Conservation (phyloP, 1,139 yeast species). For the Pichia inconspicua region DNA sequence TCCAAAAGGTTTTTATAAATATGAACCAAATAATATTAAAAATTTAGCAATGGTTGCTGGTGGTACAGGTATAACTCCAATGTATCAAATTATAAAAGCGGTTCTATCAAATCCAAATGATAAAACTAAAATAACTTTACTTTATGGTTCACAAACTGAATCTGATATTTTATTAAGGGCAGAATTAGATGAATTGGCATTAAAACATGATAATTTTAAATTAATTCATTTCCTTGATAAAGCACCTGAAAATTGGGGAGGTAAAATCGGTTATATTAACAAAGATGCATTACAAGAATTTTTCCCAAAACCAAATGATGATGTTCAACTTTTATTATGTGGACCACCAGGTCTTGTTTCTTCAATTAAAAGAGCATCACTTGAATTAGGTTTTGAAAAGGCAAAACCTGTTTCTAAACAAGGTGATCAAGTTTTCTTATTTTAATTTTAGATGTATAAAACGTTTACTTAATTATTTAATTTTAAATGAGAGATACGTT, state of each 20-base stretch:
- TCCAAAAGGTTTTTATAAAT: slow-evolving; percentile 88
- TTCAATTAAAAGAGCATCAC: slow-evolving; percentile 75
- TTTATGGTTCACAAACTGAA: slow-evolving; percentile 73
- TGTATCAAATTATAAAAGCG: slow-evolving; percentile 75
- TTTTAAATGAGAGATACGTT: slow-evolving; percentile 29
- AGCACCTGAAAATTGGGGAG: slow-evolving; percentile 70
- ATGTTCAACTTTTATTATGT: slow-evolving; percentile 73
- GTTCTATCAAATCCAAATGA: slow-evolving; percentile 69
- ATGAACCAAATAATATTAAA: slow-evolving; percentile 71
- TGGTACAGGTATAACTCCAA: slow-evolving; percentile 95
- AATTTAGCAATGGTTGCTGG: slow-evolving; percentile 87
- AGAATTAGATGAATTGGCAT: slow-evolving; percentile 66
- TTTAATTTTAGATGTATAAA: slow-evolving; percentile 30
- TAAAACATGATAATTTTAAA: slow-evolving; percentile 55
- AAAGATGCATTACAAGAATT: slow-evolving; percentile 61
- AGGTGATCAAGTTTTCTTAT: slow-evolving; percentile 88
- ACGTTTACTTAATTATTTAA: slow-evolving; percentile 13
- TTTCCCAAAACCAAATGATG: slow-evolving; percentile 57
- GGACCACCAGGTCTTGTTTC: slow-evolving; percentile 92
- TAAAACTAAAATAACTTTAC: slow-evolving; percentile 72
- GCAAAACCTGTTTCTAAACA: slow-evolving; percentile 87
- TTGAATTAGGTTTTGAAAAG: slow-evolving; percentile 69
- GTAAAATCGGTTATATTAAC: slow-evolving; percentile 76
- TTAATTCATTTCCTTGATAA: slow-evolving; percentile 72
- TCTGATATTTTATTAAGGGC: slow-evolving; percentile 71